These are phyloP conservation scores for Fusarium sambucinum DNA, from an alignment of 2,329 filamentous ascomycete species.

Conservation along the genomic window DNA sequence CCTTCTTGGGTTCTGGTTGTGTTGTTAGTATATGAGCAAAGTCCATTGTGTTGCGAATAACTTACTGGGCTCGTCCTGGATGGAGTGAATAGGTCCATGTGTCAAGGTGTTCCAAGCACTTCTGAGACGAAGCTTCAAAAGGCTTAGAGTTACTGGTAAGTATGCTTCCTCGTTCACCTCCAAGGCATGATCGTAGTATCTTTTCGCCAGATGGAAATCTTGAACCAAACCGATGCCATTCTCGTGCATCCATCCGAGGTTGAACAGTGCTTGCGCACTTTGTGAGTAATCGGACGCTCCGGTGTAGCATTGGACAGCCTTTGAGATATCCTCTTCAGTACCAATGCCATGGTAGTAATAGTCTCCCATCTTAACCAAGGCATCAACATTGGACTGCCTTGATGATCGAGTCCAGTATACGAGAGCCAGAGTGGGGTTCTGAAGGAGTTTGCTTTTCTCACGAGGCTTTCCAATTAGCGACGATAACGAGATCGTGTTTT, in stretches of 20 bases:
- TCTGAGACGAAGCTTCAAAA: slow-evolving; percentile 84
- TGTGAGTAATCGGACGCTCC: slow-evolving; percentile 91
- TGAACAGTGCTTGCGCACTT: slow-evolving; percentile 95
- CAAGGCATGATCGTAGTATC: slow-evolving; percentile 93
- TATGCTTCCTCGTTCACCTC: slow-evolving; percentile 95
- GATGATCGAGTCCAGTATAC: slow-evolving; percentile 97
- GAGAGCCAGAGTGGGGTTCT: slow-evolving; percentile 74
- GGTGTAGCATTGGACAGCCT: slow-evolving; percentile 92
- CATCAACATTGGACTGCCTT: slow-evolving; percentile 92
- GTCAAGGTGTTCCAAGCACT: slow-evolving; percentile 97
- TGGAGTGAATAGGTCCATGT: slow-evolving; percentile 90
- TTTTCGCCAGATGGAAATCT: slow-evolving; percentile 96
- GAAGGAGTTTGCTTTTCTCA: slow-evolving; percentile 56
- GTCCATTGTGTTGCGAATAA: slow-evolving; percentile 13
- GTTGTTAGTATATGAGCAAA: slow-evolving; percentile 46
- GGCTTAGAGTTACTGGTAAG: slow-evolving; percentile 87
- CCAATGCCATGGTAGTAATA: slow-evolving; percentile 92
- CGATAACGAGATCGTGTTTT: slow-evolving; percentile 58
- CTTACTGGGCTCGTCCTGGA: slow-evolving; percentile 88
- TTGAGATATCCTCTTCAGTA: slow-evolving; percentile 77
- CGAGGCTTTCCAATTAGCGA: slow-evolving; percentile 62
- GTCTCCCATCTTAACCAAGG: slow-evolving; percentile 97
- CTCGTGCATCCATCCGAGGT: slow-evolving; percentile 99
- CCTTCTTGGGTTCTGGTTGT: slow-evolving; percentile 71
- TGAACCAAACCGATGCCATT: slow-evolving; percentile 93